Evolutionary conservation across 2,329 filamentous ascomycete species (phyloP), one percentile per base, ranked within the genome.

Genomic region (Colletotrichum sp.): DNA sequence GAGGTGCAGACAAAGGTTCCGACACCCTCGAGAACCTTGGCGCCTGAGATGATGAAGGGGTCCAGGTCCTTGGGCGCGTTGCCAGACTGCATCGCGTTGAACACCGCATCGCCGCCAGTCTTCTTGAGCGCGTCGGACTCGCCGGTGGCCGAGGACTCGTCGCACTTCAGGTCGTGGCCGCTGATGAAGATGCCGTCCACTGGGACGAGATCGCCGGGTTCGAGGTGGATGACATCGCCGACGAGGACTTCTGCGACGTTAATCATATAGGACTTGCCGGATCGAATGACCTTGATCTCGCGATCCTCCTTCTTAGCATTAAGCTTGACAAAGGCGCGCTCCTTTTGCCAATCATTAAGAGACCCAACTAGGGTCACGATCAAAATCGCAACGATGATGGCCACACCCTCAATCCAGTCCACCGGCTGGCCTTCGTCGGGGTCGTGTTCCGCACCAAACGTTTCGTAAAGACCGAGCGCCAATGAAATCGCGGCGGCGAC

Each of bases 71-170:
- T 81, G 7, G 79, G 77, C 13, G 80, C 86, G 24, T 88, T 86
- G 48, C 85, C 86, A 30, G 87, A 85, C 63, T 89, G 85, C 16
- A 93, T 87, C 12, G 86, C 87, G 55, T 88, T 84, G 84, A 90
- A 91, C 65, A 92, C 92, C 64, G 91, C 88, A 13, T 91, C 87
- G 14, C 89, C 92, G 7, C 86, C 82, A 0, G 89, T 91, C 85
- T 95, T 95, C 83, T 92, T 93, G 82, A 95, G 90, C 67, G 93
- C 89, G 79, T 95, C 93, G 1, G 93, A 95, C 83, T 95, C 93
- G 78, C 93, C 93, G 30, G 93, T 95, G 2, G 92, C 92, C 13
- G 93, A 94, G 4, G 93, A 94, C 80, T 95, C 93, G 79, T 95
- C 93, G 79, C 93, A 95, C 82, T 93, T 87, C 74, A 89, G 80